Percentiles rank a stretch among this genome's conserved stretches.
Evolutionary conservation across 306 rosid genomes (phyloP).

Genomic region (Cicer judaicum): DNA sequence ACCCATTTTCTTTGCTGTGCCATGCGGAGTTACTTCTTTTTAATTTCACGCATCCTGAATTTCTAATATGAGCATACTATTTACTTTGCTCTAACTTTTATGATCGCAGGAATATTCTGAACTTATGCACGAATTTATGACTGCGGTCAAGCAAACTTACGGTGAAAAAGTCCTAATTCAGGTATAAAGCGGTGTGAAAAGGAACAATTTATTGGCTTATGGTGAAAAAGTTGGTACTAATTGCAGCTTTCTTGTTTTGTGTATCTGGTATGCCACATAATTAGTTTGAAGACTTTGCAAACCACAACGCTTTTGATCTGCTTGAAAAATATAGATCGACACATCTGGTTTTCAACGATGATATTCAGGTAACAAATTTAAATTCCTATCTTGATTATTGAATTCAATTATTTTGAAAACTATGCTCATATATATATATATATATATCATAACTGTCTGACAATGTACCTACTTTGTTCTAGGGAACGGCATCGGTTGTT

Average conservation of each 20-base stretch:
- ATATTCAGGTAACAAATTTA: slow-evolving; percentile 72
- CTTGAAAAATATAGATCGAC: slow-evolving; percentile 86
- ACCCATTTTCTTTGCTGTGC: slow-evolving; percentile 25
- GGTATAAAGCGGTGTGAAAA: slow-evolving; percentile 54
- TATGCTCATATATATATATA: background rate
- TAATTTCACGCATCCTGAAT: background rate
- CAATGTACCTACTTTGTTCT: slow-evolving; percentile 44
- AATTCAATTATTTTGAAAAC: slow-evolving; percentile 2
- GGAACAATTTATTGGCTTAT: slow-evolving; percentile 32
- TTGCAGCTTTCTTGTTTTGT: slow-evolving; percentile 33
- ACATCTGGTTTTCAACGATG: slow-evolving; percentile 95
- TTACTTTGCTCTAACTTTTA: slow-evolving; percentile 28
- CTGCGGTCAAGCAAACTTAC: slow-evolving; percentile 83
- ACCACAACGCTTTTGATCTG: slow-evolving; percentile 98
- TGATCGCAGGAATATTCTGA: slow-evolving; percentile 82
- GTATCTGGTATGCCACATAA: slow-evolving; percentile 30
- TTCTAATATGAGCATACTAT: slow-evolving; percentile 12
- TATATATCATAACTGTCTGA: slow-evolving; percentile 1
- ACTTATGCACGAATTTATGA: slow-evolving; percentile 88
- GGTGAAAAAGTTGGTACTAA: background rate
- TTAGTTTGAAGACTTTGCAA: slow-evolving; percentile 98
- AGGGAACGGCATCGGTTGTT: slow-evolving; percentile 99
- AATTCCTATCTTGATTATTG: background rate
- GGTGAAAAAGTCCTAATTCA: slow-evolving; percentile 94
- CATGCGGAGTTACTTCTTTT: slow-evolving; percentile 32